Conservation (phyloP, 768 basidiomycete genomes). For the Tricholoma saponaceum region DNA sequence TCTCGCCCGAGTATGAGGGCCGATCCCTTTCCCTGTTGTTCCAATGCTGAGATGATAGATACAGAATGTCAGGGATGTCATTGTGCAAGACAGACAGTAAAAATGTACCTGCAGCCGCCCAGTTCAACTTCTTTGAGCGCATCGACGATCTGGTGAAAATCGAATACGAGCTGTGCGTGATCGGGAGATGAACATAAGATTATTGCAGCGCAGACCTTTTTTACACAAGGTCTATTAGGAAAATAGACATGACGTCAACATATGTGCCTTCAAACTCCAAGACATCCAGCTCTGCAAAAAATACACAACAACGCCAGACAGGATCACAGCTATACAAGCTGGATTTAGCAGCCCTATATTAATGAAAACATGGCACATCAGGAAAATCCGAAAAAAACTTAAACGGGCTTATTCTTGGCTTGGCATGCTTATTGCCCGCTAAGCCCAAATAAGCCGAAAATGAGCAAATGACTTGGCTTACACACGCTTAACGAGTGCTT, state of each 20-base stretch:
- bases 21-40: conserved; percentile 97
- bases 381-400: no score
- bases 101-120: conserved; percentile 69
- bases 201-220: conserved; percentile 81
- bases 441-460: no score
- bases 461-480: no score
- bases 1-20: conserved; percentile 97
- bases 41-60: conserved; percentile 62
- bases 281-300: conserved; percentile 90
- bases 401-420: no score
- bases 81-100: background rate
- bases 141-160: conserved; percentile 99
- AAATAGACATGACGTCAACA: background rate
- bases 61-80: conserved; percentile 5
- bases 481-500: no score
- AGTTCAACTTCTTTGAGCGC: conserved; percentile 97
- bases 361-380: background rate
- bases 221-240: background rate
- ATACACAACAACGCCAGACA: conserved; percentile 97
- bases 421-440: no score
- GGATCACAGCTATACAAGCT: conserved; percentile 81
- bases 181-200: conserved; percentile 90
- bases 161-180: conserved; percentile 95
- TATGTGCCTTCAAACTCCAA: conserved; percentile 76
- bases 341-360: conserved; percentile 78